Conservation (phyloP, 768 basidiomycete species). For the Baorangia bicolor region DNA sequence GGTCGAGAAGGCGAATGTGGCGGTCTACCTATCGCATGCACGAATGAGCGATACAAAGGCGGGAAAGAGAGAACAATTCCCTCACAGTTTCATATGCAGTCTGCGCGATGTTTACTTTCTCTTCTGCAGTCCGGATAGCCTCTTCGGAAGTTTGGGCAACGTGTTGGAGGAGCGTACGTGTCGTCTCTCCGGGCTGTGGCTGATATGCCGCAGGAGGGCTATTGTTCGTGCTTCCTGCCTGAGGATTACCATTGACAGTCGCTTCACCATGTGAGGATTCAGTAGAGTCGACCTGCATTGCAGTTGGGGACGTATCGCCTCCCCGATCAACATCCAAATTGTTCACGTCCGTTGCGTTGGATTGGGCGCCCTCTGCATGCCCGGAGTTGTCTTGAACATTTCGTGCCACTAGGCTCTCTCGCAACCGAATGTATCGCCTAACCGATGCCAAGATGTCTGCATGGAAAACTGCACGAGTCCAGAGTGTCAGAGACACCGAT, state of each 20-base stretch:
- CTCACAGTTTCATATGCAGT: conserved; percentile 69
- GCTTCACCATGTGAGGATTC: background rate
- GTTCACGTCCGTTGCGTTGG: background rate
- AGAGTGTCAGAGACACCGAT: conserved; percentile 1
- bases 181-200: conserved; percentile 35
- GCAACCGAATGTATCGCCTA: conserved; percentile 45
- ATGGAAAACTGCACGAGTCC: conserved; percentile 36
- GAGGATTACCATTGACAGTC: background rate
- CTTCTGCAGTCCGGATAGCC: conserved; percentile 61
- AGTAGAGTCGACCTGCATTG: conserved; percentile 8
- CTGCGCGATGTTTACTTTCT: conserved; percentile 75
- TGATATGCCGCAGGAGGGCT: background rate
- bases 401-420: conserved; percentile 28
- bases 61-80: background rate
- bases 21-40: conserved; percentile 59
- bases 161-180: conserved; percentile 52
- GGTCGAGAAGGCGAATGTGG: conserved; percentile 75
- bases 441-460: conserved; percentile 44
- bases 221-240: background rate
- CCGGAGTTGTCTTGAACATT: background rate
- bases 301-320: background rate
- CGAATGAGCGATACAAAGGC: background rate
- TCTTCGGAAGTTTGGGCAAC: conserved; percentile 63
- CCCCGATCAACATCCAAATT: background rate
- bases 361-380: background rate